phyloP scores from a whole-genome alignment of 257 asterid species.

The Voacanga thouarsii region DNA sequence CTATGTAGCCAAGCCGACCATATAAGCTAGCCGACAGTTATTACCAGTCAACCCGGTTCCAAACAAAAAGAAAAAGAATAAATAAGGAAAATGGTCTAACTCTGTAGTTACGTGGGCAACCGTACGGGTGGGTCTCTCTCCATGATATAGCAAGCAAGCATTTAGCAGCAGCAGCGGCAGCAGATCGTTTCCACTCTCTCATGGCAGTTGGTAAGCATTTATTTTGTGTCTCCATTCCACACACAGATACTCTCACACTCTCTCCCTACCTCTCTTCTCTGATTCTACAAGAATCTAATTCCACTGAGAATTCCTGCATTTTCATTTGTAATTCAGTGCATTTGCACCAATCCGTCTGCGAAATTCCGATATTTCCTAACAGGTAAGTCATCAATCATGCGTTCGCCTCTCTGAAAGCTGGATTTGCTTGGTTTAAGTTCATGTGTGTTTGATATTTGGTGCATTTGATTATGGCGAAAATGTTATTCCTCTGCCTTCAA shows the following conservation, averaged over 20 bases:
- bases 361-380: background rate
- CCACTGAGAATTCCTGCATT: conserved; percentile 13
- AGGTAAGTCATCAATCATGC: background rate
- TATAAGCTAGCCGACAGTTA: background rate
- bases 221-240: conserved; percentile 33
- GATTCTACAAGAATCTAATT: background rate
- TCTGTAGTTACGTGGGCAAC: conserved; percentile 14
- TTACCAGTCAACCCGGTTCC: conserved; percentile 8
- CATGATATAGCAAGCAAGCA: conserved; percentile 8
- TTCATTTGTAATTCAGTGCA: conserved; percentile 3
- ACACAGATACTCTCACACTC: conserved; percentile 5
- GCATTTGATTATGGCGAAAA: background rate
- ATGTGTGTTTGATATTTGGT: background rate
- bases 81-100: conserved; percentile 3
- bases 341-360: conserved; percentile 3
- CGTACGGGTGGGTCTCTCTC: conserved; percentile 37
- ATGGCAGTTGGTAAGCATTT: conserved; percentile 67
- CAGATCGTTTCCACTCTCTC: conserved; percentile 43
- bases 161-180: conserved; percentile 33
- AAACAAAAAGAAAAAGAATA: background rate
- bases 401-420: background rate
- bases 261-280: conserved; percentile 17
- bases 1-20: background rate
- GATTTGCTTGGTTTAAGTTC: background rate
- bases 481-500: background rate